Percentiles rank a stretch among this genome's conserved stretches.
Evolutionary conservation across 331 rosid genomes (phyloP).

Genomic region (Rosa hybrid): DNA sequence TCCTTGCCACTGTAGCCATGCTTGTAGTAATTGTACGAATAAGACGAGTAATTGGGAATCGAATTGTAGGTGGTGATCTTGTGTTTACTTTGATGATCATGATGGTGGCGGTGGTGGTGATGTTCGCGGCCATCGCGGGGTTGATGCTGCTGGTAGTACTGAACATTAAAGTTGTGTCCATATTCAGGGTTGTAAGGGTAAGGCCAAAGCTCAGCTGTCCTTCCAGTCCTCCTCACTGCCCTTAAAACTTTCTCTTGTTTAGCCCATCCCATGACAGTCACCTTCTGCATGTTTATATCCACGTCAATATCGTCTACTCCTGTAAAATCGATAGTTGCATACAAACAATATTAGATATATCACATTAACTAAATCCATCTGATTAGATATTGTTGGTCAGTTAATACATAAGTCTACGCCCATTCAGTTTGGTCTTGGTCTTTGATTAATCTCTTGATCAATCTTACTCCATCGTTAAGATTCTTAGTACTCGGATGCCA

Average conservation of each 20-base stretch:
- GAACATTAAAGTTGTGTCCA: conserved; percentile 33
- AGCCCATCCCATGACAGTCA: conserved; percentile 85
- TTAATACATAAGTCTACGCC: background rate
- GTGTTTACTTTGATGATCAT: background rate
- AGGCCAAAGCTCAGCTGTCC: conserved; percentile 74
- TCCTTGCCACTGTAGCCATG: conserved; percentile 37
- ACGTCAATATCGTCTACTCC: conserved; percentile 69
- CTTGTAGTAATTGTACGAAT: conserved; percentile 47
- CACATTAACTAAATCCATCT: background rate
- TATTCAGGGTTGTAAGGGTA: conserved; percentile 58
- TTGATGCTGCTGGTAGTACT: conserved; percentile 29
- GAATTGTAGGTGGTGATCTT: conserved; percentile 21
- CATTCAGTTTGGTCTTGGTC: conserved; percentile 2
- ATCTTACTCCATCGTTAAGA: too few species aligned
- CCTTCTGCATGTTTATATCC: conserved; percentile 65
- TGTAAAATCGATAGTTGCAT: conserved; percentile 12
- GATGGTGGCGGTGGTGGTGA: background rate
- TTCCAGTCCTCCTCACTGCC: conserved; percentile 59
- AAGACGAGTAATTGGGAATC: conserved; percentile 10
- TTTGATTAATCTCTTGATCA: background rate
- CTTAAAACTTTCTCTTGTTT: conserved; percentile 55
- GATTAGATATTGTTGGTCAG: background rate
- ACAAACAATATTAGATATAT: background rate
- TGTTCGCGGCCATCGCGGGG: conserved; percentile 6
- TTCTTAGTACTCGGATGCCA: too few species aligned